These are phyloP conservation scores for Trichoderma endophyticum DNA, from an alignment of 2,329 filamentous ascomycete species.

Conservation along the genomic window DNA sequence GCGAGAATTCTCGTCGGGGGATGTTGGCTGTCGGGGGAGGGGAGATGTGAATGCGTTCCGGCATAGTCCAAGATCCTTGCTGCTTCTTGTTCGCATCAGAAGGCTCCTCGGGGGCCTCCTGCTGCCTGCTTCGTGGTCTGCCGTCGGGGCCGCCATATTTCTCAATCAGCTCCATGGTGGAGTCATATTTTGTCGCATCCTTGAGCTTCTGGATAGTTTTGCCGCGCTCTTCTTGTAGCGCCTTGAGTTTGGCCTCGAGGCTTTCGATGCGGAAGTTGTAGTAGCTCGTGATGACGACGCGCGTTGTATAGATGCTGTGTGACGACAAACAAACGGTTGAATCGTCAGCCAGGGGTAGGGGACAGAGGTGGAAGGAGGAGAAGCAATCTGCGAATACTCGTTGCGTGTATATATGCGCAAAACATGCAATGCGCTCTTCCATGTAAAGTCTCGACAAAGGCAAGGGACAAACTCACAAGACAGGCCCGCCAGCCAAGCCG, in stretches of 20 bases:
- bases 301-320: constrained; percentile 72
- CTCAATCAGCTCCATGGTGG: constrained; percentile 85
- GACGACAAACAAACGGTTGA: neutral
- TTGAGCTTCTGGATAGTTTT: constrained; percentile 93
- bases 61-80: constrained; percentile 16
- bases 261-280: constrained; percentile 79
- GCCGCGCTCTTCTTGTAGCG: constrained; percentile 73
- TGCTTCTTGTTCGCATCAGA: constrained; percentile 15
- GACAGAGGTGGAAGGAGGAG: neutral
- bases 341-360: neutral
- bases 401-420: neutral
- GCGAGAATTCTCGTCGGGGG: constrained; percentile 33
- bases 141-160: constrained; percentile 78
- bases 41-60: constrained; percentile 46
- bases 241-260: constrained; percentile 66
- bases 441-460: neutral
- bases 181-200: constrained; percentile 91
- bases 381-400: neutral
- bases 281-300: constrained; percentile 63
- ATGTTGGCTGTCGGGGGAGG: constrained; percentile 65
- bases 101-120: constrained; percentile 31
- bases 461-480: constrained; percentile 55
- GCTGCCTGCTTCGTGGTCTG: constrained; percentile 18
- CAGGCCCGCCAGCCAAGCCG: constrained; percentile 72
- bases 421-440: neutral